Percentiles rank a stretch among this genome's conserved stretches.
Evolutionary conservation across 148 eudicot species (phyloP).

Genomic region (Rhododendron williamsianum): DNA sequence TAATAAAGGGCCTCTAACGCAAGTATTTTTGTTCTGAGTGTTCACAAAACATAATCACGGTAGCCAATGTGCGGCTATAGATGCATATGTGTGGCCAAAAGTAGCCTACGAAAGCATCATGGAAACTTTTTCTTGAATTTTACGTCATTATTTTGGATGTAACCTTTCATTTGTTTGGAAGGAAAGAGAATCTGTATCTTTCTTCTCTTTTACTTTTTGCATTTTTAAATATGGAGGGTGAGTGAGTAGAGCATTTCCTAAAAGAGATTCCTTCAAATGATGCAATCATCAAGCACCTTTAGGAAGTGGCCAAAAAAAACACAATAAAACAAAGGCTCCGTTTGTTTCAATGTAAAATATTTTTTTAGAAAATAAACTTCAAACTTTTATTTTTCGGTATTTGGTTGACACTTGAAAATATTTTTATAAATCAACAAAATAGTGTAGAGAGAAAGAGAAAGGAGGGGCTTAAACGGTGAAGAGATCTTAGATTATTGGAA

Average conservation of each 20-base stretch:
- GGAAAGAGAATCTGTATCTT: background rate
- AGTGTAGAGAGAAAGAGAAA: no score
- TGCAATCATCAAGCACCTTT: background rate
- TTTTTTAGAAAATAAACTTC: no score
- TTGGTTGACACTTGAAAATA: no score
- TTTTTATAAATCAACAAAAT: no score
- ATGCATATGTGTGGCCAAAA: background rate
- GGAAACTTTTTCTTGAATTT: background rate
- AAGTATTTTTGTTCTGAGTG: no score
- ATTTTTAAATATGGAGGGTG: background rate
- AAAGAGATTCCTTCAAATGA: background rate
- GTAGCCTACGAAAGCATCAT: background rate
- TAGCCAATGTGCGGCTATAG: background rate
- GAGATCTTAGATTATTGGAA: no score
- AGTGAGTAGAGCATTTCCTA: background rate
- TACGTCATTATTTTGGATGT: background rate
- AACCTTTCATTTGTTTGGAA: background rate
- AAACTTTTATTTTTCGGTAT: no score
- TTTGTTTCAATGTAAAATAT: no score
- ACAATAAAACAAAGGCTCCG: no score
- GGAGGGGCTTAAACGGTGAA: no score
- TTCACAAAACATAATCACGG: background rate
- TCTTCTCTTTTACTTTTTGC: background rate
- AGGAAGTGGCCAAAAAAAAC: background rate
- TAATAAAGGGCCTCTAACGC: background rate